These are phyloP conservation scores for Andrographis paniculata DNA, from an alignment of 305 asterid species.

Conservation along the genomic window DNA sequence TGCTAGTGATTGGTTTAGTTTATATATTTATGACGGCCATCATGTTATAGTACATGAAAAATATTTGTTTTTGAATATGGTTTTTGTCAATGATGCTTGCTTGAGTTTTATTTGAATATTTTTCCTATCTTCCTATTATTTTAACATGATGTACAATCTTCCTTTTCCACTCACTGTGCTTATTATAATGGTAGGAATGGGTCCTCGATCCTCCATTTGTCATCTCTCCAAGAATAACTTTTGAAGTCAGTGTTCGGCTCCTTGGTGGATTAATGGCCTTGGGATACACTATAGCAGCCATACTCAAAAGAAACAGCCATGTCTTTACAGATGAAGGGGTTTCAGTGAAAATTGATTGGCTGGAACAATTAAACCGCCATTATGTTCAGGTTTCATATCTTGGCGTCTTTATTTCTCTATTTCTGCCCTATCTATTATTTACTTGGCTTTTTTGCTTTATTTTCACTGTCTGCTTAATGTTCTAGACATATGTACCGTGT, in stretches of 20 bases:
- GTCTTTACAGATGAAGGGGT: constrained; percentile 72
- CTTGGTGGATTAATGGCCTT: constrained; percentile 99
- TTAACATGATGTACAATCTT: neutral
- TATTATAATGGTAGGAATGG: constrained; percentile 69
- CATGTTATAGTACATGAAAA: no score
- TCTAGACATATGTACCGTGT: no score
- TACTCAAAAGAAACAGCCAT: constrained; percentile 94
- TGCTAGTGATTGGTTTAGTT: neutral
- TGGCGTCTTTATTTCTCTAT: neutral
- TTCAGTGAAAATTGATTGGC: constrained; percentile 90
- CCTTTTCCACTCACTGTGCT: neutral
- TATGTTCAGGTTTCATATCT: constrained; percentile 69
- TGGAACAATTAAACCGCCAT: constrained; percentile 87
- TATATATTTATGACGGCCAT: neutral
- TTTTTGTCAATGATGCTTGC: no score
- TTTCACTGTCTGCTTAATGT: no score
- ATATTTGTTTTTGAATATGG: no score
- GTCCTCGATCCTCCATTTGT: constrained; percentile 93
- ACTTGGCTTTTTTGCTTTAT: neutral
- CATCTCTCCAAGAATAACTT: constrained; percentile 97
- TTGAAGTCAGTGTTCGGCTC: constrained; percentile 97
- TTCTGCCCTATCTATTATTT: neutral
- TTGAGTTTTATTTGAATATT: neutral
- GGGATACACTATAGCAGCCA: constrained; percentile 97
- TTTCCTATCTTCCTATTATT: constrained; percentile 2